These are phyloP conservation scores for Candida sp. DNA, from an alignment of 1,139 yeast species.

Conservation along the genomic window DNA sequence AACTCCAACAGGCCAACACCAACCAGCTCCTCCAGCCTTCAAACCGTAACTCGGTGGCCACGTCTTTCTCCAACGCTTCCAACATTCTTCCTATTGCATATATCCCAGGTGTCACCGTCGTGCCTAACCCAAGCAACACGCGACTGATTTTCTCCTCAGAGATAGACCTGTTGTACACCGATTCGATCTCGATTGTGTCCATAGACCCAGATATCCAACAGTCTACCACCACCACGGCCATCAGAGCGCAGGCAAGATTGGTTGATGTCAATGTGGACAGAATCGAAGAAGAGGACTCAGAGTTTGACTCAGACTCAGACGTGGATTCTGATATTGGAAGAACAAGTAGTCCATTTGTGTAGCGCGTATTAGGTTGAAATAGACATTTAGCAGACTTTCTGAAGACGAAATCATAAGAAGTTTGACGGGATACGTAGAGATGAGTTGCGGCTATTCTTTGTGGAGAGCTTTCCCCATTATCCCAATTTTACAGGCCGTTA, in stretches of 20 bases:
- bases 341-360: not conserved
- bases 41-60: conserved; percentile 51
- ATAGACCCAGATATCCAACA: conserved; percentile 1
- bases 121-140: conserved; percentile 53
- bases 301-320: conserved; percentile 36
- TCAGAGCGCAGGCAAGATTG: conserved; percentile 69
- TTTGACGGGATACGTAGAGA: no score
- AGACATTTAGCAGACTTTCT: no score
- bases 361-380: not conserved
- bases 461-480: no score
- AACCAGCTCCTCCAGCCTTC: conserved; percentile 12
- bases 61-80: conserved; percentile 74
- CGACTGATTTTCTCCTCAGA: conserved; percentile 53
- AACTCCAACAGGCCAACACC: conserved; percentile 4
- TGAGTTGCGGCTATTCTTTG: no score
- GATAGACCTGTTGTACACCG: conserved; percentile 56
- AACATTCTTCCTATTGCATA: conserved; percentile 94
- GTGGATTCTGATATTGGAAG: conserved; percentile 51
- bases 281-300: conserved; percentile 53
- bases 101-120: conserved; percentile 90
- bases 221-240: conserved; percentile 49
- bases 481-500: no score
- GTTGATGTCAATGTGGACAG: conserved; percentile 60
- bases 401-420: no score
- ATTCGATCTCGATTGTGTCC: conserved; percentile 43